A percentile compares a stretch with the other conserved stretches of the same genome.
Evolutionary conservation across 805 yeast species (phyloP).

Genomic region (Teunomyces atbi): DNA sequence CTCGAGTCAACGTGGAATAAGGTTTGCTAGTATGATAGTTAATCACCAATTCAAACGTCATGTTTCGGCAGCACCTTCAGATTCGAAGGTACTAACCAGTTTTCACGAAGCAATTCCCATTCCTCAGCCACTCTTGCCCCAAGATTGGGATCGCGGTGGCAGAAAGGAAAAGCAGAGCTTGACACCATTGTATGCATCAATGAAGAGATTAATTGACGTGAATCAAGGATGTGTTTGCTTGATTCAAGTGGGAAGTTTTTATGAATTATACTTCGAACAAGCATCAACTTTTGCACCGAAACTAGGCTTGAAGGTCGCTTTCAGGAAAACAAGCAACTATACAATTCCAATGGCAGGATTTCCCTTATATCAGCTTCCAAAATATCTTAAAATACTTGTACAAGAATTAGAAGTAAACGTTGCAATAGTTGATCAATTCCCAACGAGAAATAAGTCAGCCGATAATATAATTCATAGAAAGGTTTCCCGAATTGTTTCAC

Average conservation of each 20-base stretch:
- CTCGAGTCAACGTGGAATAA: background rate
- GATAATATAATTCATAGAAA: conserved; percentile 57
- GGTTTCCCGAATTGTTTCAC: conserved; percentile 78
- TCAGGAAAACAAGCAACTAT: conserved; percentile 43
- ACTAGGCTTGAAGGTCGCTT: conserved; percentile 70
- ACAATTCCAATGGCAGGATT: conserved; percentile 86
- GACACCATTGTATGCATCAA: conserved; percentile 36
- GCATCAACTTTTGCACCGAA: conserved; percentile 72
- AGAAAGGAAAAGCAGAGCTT: conserved; percentile 26
- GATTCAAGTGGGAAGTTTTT: conserved; percentile 84
- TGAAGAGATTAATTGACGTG: conserved; percentile 29
- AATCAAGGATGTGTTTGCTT: conserved; percentile 41
- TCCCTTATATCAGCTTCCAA: conserved; percentile 67
- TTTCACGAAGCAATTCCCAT: background rate
- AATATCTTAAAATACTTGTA: conserved; percentile 73
- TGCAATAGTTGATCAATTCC: conserved; percentile 74
- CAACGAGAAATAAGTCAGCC: conserved; percentile 16
- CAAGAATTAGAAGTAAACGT: conserved; percentile 69
- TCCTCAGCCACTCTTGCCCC: background rate
- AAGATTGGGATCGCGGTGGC: conserved; percentile 43
- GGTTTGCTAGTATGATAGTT: background rate
- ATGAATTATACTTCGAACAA: conserved; percentile 85
- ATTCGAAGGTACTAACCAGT: background rate
- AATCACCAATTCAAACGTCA: background rate
- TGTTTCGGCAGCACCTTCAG: background rate